Conservation (phyloP, 768 basidiomycete genomes). For the Boletellus ananiceps region DNA sequence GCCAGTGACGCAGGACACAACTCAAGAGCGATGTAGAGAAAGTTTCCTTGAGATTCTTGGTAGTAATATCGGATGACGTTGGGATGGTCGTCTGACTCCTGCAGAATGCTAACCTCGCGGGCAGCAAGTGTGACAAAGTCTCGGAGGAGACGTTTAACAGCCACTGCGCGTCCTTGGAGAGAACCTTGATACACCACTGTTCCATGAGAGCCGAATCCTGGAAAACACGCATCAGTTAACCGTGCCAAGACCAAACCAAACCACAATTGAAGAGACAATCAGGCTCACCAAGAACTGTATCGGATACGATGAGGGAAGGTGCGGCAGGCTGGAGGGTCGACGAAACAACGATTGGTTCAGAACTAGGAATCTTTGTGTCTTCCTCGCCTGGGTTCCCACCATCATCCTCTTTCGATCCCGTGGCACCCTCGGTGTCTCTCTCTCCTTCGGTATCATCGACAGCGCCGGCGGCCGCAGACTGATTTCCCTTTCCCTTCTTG, state of each 20-base stretch:
- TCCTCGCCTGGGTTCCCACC: slow-evolving; percentile 21
- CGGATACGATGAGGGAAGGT: slow-evolving; percentile 66
- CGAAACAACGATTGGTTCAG: slow-evolving; percentile 22
- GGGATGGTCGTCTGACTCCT: slow-evolving; percentile 96
- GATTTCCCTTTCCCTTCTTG: slow-evolving; percentile 47
- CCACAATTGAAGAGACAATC: neutral
- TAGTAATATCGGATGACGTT: slow-evolving; percentile 99
- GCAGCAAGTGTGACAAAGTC: slow-evolving; percentile 94
- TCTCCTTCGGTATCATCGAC: slow-evolving; percentile 25
- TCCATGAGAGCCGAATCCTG: slow-evolving; percentile 94
- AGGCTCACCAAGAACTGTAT: slow-evolving; percentile 64
- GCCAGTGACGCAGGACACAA: slow-evolving; percentile 88
- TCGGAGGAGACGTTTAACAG: slow-evolving; percentile 93
- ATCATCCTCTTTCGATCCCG: slow-evolving; percentile 36
- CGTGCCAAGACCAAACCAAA: neutral
- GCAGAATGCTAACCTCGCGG: slow-evolving; percentile 90
- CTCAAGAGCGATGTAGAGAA: slow-evolving; percentile 97
- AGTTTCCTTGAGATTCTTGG: slow-evolving; percentile 89
- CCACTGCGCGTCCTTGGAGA: slow-evolving; percentile 94
- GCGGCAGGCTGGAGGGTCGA: slow-evolving; percentile 18
- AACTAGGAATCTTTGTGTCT: slow-evolving; percentile 1
- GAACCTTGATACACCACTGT: slow-evolving; percentile 94
- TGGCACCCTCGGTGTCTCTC: slow-evolving; percentile 21
- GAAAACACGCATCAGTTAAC: slow-evolving; percentile 5
- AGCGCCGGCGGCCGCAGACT: slow-evolving; percentile 1